Percentiles rank a stretch among this genome's conserved stretches.
These are phyloP conservation scores for Amanita molliuscula DNA, from an alignment of 768 basidiomycete genomes.

Conservation along the genomic window DNA sequence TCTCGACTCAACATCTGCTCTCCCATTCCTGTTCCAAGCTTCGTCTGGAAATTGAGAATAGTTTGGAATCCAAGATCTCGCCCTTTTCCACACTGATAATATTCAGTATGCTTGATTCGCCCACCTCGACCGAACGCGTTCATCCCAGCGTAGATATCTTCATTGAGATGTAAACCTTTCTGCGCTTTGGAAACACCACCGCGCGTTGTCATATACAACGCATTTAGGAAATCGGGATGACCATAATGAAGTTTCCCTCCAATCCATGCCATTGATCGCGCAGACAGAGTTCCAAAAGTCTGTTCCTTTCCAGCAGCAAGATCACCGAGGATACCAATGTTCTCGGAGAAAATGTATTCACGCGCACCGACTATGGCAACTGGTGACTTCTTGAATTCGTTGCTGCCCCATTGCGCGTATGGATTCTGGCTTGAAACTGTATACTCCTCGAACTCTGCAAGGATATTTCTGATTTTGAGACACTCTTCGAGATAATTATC, in stretches of 20 bases:
- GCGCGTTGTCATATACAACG: constrained; percentile 94
- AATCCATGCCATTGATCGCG: constrained; percentile 92
- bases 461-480: constrained; percentile 97
- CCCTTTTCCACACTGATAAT: constrained; percentile 98
- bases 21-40: constrained; percentile 99
- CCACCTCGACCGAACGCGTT: constrained; percentile 95
- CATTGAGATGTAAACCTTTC: constrained; percentile 97
- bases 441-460: constrained; percentile 96
- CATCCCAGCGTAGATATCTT: constrained; percentile 99
- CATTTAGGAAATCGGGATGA: constrained; percentile 98
- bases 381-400: constrained; percentile 81
- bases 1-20: constrained; percentile 99
- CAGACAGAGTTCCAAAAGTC: constrained; percentile 97
- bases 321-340: constrained; percentile 98
- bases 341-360: constrained; percentile 99
- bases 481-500: constrained; percentile 99
- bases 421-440: constrained; percentile 78
- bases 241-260: constrained; percentile 99
- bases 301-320: constrained; percentile 99
- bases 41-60: constrained; percentile 98
- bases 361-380: constrained; percentile 97
- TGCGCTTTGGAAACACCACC: constrained; percentile 99
- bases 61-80: constrained; percentile 98
- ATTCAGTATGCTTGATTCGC: constrained; percentile 98
- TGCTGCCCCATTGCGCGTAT: constrained; percentile 82